These are phyloP conservation scores for Coelastrella sp. DNA, from an alignment of 139 green algal genomes.

Conservation along the genomic window DNA sequence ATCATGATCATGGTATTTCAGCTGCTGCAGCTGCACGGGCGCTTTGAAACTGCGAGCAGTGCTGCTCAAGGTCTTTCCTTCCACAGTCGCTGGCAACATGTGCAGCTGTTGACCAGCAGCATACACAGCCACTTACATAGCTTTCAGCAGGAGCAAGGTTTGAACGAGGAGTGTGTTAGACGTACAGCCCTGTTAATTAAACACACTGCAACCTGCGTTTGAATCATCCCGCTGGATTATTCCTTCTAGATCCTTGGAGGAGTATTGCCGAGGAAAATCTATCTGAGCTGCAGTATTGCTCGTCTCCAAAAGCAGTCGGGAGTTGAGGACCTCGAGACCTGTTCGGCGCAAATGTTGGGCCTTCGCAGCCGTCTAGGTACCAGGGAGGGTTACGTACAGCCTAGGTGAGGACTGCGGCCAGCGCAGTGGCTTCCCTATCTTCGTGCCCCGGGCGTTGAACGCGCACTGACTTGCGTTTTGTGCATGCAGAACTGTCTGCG, in stretches of 20 bases:
- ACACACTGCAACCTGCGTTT: no score
- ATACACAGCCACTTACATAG: no score
- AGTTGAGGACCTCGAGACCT: not conserved
- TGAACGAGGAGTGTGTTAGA: no score
- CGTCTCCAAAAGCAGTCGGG: not conserved
- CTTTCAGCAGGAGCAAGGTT: no score
- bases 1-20: not conserved
- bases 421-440: not conserved
- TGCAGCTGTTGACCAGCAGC: no score
- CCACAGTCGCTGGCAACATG: no score
- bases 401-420: not conserved
- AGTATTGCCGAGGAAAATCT: no score
- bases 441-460: not conserved
- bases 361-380: not conserved
- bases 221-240: no score
- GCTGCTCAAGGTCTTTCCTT: not conserved
- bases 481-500: slow-evolving; percentile 14
- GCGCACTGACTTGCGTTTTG: not conserved
- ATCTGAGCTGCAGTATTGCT: no score
- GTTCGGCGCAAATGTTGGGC: not conserved
- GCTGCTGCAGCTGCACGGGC: not conserved
- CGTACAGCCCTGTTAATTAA: no score
- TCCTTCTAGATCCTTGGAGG: no score
- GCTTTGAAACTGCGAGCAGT: no score
- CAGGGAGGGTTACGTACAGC: not conserved